A percentile compares a stretch with the other conserved stretches of the same genome.
phyloP scores from a whole-genome alignment of 1,284 basidiomycete genomes.

The Tremellales sp. region DNA sequence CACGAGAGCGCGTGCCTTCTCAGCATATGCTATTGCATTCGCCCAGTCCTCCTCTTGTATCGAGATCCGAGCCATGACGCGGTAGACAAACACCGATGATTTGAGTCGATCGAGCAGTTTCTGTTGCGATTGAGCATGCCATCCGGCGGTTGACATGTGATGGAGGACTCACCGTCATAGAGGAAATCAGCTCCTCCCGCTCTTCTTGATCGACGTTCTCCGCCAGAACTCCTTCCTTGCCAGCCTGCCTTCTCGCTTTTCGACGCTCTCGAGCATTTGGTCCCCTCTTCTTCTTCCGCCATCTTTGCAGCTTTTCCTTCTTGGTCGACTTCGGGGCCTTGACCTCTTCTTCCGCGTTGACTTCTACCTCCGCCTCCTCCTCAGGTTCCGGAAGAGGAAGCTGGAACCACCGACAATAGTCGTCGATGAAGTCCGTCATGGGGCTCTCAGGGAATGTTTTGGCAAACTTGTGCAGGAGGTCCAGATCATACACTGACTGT shows the following conservation, averaged over 20 bases:
- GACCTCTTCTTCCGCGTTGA: slow-evolving; percentile 28
- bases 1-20: slow-evolving; percentile 63
- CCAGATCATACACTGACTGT: slow-evolving; percentile 63
- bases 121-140: slow-evolving; percentile 9
- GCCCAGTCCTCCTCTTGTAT: slow-evolving; percentile 71
- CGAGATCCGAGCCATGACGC: slow-evolving; percentile 70
- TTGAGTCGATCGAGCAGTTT: slow-evolving; percentile 46
- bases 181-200: slow-evolving; percentile 40
- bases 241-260: slow-evolving; percentile 27
- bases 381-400: slow-evolving; percentile 53
- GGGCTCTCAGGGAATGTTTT: slow-evolving; percentile 62
- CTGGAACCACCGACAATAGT: slow-evolving; percentile 65
- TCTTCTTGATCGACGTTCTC: slow-evolving; percentile 41
- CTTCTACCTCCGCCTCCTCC: slow-evolving; percentile 43
- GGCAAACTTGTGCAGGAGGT: slow-evolving; percentile 62
- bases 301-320: slow-evolving; percentile 17
- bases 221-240: slow-evolving; percentile 30
- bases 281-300: slow-evolving; percentile 17
- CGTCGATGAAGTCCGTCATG: slow-evolving; percentile 60
- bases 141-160: neutral
- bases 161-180: slow-evolving; percentile 27
- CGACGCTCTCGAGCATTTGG: slow-evolving; percentile 35
- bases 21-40: slow-evolving; percentile 66
- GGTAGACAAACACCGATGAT: slow-evolving; percentile 66
- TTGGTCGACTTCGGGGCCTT: slow-evolving; percentile 12